phyloP scores from a whole-genome alignment of 148 eudicot genomes.

The Rhododendron ferrugineum region DNA sequence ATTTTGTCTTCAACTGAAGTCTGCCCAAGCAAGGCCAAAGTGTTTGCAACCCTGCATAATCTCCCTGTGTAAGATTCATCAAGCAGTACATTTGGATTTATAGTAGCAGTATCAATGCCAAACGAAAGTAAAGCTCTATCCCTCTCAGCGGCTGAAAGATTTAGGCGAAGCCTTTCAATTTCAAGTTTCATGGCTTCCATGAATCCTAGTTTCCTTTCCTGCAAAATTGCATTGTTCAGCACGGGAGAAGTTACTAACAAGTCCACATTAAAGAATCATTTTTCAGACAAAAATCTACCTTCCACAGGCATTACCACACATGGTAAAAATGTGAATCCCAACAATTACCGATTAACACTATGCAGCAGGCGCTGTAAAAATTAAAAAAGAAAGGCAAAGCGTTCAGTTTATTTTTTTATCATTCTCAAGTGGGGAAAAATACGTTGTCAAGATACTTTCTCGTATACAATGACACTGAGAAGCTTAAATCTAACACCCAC shows the following conservation, averaged over 20 bases:
- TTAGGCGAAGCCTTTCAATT: slow-evolving; percentile 68
- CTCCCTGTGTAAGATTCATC: slow-evolving; percentile 61
- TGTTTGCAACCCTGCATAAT: slow-evolving; percentile 66
- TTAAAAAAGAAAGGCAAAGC: not conserved
- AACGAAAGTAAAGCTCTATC: slow-evolving; percentile 81
- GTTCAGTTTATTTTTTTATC: not conserved
- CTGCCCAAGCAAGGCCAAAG: slow-evolving; percentile 81
- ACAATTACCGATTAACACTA: not conserved
- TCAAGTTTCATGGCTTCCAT: slow-evolving; percentile 91
- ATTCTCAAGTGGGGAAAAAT: not conserved
- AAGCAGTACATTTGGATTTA: slow-evolving; percentile 81
- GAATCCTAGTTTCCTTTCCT: slow-evolving; percentile 63
- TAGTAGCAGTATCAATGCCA: slow-evolving; percentile 84
- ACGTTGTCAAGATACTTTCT: not conserved
- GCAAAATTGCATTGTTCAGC: slow-evolving; percentile 19
- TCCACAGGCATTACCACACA: not conserved
- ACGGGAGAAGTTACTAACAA: not conserved
- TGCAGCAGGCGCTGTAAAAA: not conserved
- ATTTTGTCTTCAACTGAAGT: slow-evolving; percentile 77
- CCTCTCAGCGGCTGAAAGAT: slow-evolving; percentile 91
- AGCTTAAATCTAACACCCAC: not conserved
- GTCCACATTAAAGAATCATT: not conserved
- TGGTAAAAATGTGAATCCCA: not conserved
- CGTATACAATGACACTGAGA: not conserved
- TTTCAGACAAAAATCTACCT: not conserved